Evolutionary conservation across 2,329 filamentous ascomycete species (phyloP), one percentile per base, ranked within the genome.

Genomic region (Ramularia endophylla): DNA sequence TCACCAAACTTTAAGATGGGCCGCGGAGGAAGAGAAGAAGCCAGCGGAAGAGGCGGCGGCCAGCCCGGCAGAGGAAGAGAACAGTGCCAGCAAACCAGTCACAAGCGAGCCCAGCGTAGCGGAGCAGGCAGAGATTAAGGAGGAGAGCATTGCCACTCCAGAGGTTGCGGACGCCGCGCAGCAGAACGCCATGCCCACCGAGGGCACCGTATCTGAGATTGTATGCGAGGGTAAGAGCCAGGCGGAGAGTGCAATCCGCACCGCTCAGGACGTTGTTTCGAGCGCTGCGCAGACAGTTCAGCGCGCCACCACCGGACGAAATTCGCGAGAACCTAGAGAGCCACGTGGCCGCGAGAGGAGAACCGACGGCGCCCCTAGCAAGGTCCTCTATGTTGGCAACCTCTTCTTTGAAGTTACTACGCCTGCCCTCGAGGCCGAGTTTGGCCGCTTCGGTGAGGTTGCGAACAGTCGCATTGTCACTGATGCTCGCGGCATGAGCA

Each of bases 401-500:
- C 65, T 87, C 33, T 80, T 78, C 60, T 87, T 79, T 59, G 81
- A 86, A 57, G 73, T 83, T 41, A 79, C 73, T 5, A 71, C 75
- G 5, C 71, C 75, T 20, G 74, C 83, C 50, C 54, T 87, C 34
- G 67, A 71, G 53, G 69, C 72, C 37, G 73, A 79, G 33, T 81
- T 85, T 58, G 60, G 66, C 46, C 69, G 73, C 35, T 81, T 78
- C 65, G 74, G 81, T 36, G 62, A 66, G 8, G 65, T 86, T 44
- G 56, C 67, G 34, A 68, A 65, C 36, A 62, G 67, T n/a, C 70
- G 66, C 50, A 66, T 86, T 45, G 69, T 83, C 38, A 73, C 71
- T 50, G 81, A 86, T 62, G 62, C 64, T 40, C 70, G 77, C 44
- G 81, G 81, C 16, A 55, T 83, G 49, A 84, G 80, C 67, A 83